A percentile compares a stretch with the other conserved stretches of the same genome.
phyloP scores from a whole-genome alignment of 2,329 filamentous ascomycete genomes.

The Lasiodiplodia sp. region DNA sequence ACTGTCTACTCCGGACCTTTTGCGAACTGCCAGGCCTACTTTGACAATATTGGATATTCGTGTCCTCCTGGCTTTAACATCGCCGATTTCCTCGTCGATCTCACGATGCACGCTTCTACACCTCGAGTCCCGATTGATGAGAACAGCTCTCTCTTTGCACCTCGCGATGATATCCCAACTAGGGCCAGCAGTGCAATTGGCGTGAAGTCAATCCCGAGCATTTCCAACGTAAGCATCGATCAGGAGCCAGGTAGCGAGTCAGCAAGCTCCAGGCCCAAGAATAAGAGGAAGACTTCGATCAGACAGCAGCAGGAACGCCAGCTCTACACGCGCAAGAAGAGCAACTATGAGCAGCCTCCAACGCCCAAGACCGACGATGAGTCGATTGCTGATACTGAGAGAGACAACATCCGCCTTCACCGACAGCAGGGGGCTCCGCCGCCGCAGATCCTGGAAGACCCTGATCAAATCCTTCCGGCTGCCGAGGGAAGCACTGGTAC shows the following conservation, averaged over 20 bases:
- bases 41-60: conserved; percentile 87
- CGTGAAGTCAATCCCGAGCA: conserved; percentile 88
- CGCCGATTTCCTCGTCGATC: conserved; percentile 94
- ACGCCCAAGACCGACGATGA: conserved; percentile 71
- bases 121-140: conserved; percentile 63
- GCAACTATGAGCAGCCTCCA: conserved; percentile 52
- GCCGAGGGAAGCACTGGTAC: conserved; percentile 67
- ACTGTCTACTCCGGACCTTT: conserved; percentile 96
- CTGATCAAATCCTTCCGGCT: conserved; percentile 65
- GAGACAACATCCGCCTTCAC: conserved; percentile 62
- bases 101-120: conserved; percentile 92
- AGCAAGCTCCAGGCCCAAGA: conserved; percentile 66
- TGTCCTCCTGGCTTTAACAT: conserved; percentile 99
- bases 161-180: conserved; percentile 69
- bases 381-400: conserved; percentile 57
- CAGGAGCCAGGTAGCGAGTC: conserved; percentile 64
- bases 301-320: conserved; percentile 87
- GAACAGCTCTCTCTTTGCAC: conserved; percentile 65
- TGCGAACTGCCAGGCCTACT: conserved; percentile 86
- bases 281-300: conserved; percentile 79
- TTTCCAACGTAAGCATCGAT: conserved; percentile 74
- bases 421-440: conserved; percentile 61
- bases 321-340: conserved; percentile 84
- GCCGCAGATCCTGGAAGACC: conserved; percentile 72
- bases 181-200: conserved; percentile 86